phyloP scores from a whole-genome alignment of 2,329 filamentous ascomycete species.

The Neurospora sp. region DNA sequence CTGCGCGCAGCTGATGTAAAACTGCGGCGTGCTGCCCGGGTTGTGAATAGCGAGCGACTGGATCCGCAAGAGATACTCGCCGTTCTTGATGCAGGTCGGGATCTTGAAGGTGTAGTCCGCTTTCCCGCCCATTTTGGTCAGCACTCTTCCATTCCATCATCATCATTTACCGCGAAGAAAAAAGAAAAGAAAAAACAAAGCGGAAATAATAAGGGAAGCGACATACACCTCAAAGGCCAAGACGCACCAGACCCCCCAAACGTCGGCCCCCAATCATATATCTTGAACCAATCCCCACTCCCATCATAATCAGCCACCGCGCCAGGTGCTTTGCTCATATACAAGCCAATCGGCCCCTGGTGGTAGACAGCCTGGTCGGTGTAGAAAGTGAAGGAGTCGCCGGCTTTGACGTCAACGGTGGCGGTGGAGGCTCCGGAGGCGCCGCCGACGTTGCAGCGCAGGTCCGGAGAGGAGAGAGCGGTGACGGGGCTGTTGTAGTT shows the following conservation, averaged over 20 bases:
- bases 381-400: slow-evolving; percentile 29
- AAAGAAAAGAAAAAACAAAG: no score
- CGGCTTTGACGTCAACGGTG: slow-evolving; percentile 26
- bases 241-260: slow-evolving; percentile 22
- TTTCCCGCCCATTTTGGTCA: no score
- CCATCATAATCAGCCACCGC: slow-evolving; percentile 27
- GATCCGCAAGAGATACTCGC: slow-evolving; percentile 49
- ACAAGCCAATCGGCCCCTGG: slow-evolving; percentile 31
- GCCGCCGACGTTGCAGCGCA: slow-evolving; percentile 31
- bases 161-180: no score
- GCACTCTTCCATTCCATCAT: no score
- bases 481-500: slow-evolving; percentile 40
- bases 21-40: slow-evolving; percentile 15
- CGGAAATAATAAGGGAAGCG: background rate
- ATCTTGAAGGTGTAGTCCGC: slow-evolving; percentile 30
- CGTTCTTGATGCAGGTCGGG: slow-evolving; percentile 40
- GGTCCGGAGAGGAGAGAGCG: slow-evolving; percentile 26
- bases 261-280: slow-evolving; percentile 24
- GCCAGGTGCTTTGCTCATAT: slow-evolving; percentile 31
- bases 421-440: slow-evolving; percentile 23
- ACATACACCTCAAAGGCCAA: slow-evolving; percentile 25
- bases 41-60: slow-evolving; percentile 44
- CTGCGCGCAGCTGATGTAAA: slow-evolving; percentile 30
- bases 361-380: slow-evolving; percentile 32
- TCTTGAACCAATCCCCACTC: slow-evolving; percentile 33